phyloP scores from a whole-genome alignment of 345 rosid species.

The Eucalyptus grandis region DNA sequence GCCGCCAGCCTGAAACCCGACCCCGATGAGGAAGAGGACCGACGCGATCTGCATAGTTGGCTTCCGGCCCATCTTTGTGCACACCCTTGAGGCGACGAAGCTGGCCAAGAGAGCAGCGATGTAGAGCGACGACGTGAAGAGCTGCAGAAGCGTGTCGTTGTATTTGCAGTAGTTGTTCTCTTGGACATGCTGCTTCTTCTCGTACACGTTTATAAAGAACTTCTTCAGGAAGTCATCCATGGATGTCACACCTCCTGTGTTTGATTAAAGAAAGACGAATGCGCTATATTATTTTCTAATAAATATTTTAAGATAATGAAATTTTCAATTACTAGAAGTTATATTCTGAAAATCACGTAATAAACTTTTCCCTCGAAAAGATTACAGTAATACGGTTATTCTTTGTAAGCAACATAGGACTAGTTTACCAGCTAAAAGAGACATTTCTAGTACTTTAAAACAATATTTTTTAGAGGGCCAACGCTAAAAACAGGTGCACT shows the following conservation, averaged over 20 bases:
- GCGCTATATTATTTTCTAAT: neutral
- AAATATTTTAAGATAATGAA: neutral
- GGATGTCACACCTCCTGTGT: slow-evolving; percentile 42
- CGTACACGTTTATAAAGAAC: slow-evolving; percentile 52
- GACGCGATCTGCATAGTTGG: slow-evolving; percentile 75
- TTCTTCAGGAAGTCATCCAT: slow-evolving; percentile 70
- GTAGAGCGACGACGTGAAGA: slow-evolving; percentile 67
- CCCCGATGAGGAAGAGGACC: slow-evolving; percentile 51
- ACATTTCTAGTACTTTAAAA: neutral
- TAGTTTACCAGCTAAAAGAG: neutral
- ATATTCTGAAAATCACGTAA: neutral
- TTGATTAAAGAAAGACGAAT: neutral
- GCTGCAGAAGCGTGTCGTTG: slow-evolving; percentile 41
- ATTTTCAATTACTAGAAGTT: neutral
- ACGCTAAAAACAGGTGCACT: neutral
- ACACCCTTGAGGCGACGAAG: slow-evolving; percentile 31
- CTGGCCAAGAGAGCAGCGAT: slow-evolving; percentile 63
- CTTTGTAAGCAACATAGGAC: neutral
- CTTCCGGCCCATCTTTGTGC: slow-evolving; percentile 46
- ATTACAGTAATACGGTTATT: neutral
- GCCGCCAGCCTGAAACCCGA: slow-evolving; percentile 27
- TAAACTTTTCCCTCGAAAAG: neutral
- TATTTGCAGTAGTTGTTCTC: slow-evolving; percentile 77
- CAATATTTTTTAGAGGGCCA: neutral
- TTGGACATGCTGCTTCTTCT: slow-evolving; percentile 34